These are phyloP conservation scores for Trichoderma brevicompactum DNA, from an alignment of 2,329 filamentous ascomycete species.

Conservation along the genomic window DNA sequence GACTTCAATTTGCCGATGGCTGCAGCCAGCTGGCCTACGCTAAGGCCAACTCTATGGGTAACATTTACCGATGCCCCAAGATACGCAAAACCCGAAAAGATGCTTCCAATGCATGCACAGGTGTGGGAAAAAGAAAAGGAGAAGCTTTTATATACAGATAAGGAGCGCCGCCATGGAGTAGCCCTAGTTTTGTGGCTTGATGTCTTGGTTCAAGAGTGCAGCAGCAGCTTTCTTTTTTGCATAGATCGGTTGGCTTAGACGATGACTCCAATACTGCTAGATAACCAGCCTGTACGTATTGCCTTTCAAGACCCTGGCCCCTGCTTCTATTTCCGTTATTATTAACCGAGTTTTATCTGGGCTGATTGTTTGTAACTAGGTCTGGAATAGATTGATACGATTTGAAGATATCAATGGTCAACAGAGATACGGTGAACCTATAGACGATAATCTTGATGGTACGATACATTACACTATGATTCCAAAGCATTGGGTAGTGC, in stretches of 20 bases:
- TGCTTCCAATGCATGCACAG: not conserved
- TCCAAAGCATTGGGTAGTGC: slow-evolving; percentile 1
- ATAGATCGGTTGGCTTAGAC: not conserved
- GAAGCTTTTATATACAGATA: slow-evolving; percentile 24
- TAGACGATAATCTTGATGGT: slow-evolving; percentile 18
- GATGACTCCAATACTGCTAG: slow-evolving; percentile 16
- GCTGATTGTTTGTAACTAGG: not conserved
- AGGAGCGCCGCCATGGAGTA: slow-evolving; percentile 5
- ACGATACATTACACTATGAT: not conserved
- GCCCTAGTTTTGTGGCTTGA: slow-evolving; percentile 14
- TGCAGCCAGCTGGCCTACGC: not conserved
- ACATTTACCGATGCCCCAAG: slow-evolving; percentile 4
- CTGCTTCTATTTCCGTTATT: not conserved
- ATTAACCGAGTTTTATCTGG: not conserved
- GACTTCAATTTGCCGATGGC: slow-evolving; percentile 7
- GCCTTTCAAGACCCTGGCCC: not conserved
- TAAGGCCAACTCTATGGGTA: not conserved
- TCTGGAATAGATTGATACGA: slow-evolving; percentile 20
- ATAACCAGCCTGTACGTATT: slow-evolving; percentile 12
- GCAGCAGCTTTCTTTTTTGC: not conserved
- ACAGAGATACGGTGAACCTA: slow-evolving; percentile 17
- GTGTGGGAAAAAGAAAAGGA: not conserved
- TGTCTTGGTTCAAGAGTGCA: not conserved
- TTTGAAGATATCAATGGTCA: slow-evolving; percentile 15
- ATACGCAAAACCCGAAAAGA: slow-evolving; percentile 2